Percentiles rank a stretch among this genome's conserved stretches.
Evolutionary conservation across 2,329 filamentous ascomycete species (phyloP).

Genomic region (Bipolaris oryzae): DNA sequence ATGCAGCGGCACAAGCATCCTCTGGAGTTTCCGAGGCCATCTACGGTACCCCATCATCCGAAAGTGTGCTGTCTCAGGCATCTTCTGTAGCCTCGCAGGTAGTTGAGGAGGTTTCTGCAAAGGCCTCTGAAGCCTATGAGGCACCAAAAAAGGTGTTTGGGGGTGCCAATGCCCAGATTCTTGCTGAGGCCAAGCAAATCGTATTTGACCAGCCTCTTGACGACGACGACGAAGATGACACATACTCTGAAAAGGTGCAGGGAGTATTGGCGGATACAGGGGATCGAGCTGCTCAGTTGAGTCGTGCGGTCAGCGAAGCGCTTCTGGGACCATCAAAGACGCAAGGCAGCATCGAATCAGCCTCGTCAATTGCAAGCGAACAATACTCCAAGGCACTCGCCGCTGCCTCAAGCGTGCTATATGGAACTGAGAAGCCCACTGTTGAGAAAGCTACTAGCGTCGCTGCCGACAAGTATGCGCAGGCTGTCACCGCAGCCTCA

Average conservation of each 20-base stretch:
- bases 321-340: constrained; percentile 54
- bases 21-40: constrained; percentile 34
- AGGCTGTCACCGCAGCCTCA: constrained; percentile 65
- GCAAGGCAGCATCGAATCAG: constrained; percentile 56
- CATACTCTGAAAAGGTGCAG: constrained; percentile 59
- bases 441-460: constrained; percentile 56
- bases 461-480: constrained; percentile 60
- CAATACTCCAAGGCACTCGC: constrained; percentile 63
- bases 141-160: constrained; percentile 59
- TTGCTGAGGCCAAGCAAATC: constrained; percentile 55
- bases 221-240: constrained; percentile 53
- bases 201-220: constrained; percentile 59
- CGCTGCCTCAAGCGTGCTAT: constrained; percentile 63
- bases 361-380: constrained; percentile 61
- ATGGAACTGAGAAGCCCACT: constrained; percentile 54
- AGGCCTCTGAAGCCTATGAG: constrained; percentile 34
- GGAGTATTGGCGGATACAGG: constrained; percentile 59
- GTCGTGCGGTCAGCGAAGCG: constrained; percentile 62
- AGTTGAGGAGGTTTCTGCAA: constrained; percentile 27
- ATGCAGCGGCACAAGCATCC: constrained; percentile 44
- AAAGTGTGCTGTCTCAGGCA: constrained; percentile 35
- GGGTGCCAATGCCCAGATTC: constrained; percentile 59
- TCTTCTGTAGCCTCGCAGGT: constrained; percentile 29
- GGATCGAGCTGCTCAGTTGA: constrained; percentile 60
- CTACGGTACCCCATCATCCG: constrained; percentile 19